These are phyloP conservation scores for Allium cepa DNA, from an alignment of 106 monocot genomes.

Conservation along the genomic window DNA sequence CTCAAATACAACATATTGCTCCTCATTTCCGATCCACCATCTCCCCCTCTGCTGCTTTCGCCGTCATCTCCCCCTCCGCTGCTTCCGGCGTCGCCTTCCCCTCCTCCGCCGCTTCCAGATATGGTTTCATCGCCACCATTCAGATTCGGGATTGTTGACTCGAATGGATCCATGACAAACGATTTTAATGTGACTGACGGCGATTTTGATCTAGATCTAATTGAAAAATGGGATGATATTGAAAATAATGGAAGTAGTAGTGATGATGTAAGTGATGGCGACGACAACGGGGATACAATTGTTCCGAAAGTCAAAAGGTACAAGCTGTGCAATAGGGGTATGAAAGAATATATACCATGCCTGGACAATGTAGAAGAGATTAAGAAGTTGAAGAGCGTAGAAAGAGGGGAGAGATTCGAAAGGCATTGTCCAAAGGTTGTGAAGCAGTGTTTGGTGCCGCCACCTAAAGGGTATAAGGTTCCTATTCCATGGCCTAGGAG, in stretches of 20 bases:
- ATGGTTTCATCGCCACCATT: slow-evolving; percentile 21
- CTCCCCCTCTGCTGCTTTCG: background rate
- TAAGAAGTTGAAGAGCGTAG: slow-evolving; percentile 40
- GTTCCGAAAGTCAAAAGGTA: slow-evolving; percentile 40
- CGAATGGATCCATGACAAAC: slow-evolving; percentile 48
- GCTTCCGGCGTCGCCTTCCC: slow-evolving; percentile 4
- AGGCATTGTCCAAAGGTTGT: slow-evolving; percentile 72
- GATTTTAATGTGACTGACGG: slow-evolving; percentile 51
- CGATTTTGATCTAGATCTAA: slow-evolving; percentile 28
- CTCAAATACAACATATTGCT: background rate
- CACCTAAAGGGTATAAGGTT: slow-evolving; percentile 65
- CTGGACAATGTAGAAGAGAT: slow-evolving; percentile 78
- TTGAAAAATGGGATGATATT: slow-evolving; percentile 10
- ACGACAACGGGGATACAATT: background rate
- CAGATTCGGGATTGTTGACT: slow-evolving; percentile 42
- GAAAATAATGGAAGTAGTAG: background rate
- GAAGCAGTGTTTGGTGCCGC: slow-evolving; percentile 68
- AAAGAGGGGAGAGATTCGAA: slow-evolving; percentile 83
- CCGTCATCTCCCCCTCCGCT: background rate
- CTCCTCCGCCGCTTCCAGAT: slow-evolving; percentile 8
- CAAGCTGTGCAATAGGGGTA: slow-evolving; percentile 44
- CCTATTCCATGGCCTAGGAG: slow-evolving; percentile 92
- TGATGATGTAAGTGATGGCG: too few relatives aligned
- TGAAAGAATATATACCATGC: slow-evolving; percentile 91
- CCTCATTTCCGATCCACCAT: slow-evolving; percentile 1